Evolutionary conservation across 148 eudicot species (phyloP).

Genomic region (Rhododendron griersonianum): DNA sequence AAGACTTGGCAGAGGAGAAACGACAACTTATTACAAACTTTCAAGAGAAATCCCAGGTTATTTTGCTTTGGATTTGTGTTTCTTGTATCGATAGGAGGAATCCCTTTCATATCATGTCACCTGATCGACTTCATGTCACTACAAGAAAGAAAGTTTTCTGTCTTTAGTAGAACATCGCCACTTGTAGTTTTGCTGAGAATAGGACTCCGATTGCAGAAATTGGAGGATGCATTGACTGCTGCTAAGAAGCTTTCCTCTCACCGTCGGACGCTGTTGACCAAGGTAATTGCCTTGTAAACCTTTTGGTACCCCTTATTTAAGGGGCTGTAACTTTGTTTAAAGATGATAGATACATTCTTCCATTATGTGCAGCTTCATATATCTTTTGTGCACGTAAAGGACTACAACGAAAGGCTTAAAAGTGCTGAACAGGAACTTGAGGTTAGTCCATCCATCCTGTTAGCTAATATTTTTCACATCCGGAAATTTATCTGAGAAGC

Average conservation of each 20-base stretch:
- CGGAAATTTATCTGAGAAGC: background rate
- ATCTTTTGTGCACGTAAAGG: conserved; percentile 55
- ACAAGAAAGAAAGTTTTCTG: background rate
- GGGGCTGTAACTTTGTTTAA: background rate
- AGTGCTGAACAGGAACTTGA: conserved; percentile 65
- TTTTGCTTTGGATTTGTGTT: background rate
- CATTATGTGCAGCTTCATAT: conserved; percentile 51
- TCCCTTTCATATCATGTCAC: conserved; percentile 2
- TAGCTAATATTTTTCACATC: background rate
- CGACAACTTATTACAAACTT: conserved; percentile 44
- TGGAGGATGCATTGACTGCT: conserved; percentile 62
- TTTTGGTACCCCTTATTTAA: background rate
- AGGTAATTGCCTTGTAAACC: conserved; percentile 37
- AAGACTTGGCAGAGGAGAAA: conserved; percentile 57
- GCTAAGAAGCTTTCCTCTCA: conserved; percentile 48
- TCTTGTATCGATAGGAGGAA: background rate
- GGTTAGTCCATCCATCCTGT: conserved; percentile 37
- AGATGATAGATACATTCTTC: background rate
- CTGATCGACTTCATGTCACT: background rate
- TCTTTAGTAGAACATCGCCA: background rate
- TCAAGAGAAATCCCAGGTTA: conserved; percentile 64
- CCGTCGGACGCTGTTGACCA: conserved; percentile 49
- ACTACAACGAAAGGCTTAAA: conserved; percentile 63
- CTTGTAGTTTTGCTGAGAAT: background rate
- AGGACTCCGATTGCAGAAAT: conserved; percentile 39